Percentiles rank a stretch among this genome's conserved stretches.
These are phyloP conservation scores for Ceratocystis alfenasii DNA, from an alignment of 2,329 filamentous ascomycete genomes.

Conservation along the genomic window DNA sequence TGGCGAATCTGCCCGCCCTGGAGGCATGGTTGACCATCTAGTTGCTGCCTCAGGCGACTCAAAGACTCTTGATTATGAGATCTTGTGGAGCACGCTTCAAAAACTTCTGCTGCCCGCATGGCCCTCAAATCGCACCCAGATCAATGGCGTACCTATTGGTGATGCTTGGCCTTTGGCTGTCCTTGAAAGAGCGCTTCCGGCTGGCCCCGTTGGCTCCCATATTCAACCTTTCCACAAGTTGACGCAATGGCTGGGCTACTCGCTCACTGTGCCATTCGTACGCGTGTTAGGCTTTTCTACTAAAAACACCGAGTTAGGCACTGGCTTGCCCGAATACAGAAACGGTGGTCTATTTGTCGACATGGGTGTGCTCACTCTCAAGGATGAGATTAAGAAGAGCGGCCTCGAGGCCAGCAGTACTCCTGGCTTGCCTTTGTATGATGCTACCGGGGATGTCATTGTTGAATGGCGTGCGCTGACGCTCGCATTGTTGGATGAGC, in stretches of 20 bases:
- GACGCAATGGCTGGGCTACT: conserved; percentile 64
- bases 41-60: conserved; percentile 26
- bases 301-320: conserved; percentile 44
- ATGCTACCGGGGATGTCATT: conserved; percentile 44
- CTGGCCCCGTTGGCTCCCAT: conserved; percentile 4
- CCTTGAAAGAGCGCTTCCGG: conserved; percentile 22
- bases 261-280: conserved; percentile 53
- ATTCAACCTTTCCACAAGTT: conserved; percentile 49
- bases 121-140: conserved; percentile 41
- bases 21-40: conserved; percentile 37
- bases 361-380: conserved; percentile 41
- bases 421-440: conserved; percentile 37
- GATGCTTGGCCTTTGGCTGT: conserved; percentile 39
- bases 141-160: conserved; percentile 35
- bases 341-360: conserved; percentile 60
- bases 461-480: conserved; percentile 52
- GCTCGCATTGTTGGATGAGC: conserved; percentile 42
- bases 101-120: conserved; percentile 37
- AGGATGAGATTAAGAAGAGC: conserved; percentile 33
- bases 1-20: conserved; percentile 34
- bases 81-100: conserved; percentile 36
- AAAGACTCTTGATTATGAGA: conserved; percentile 30
- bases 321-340: conserved; percentile 59
- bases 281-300: conserved; percentile 41
- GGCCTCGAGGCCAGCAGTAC: conserved; percentile 33